Evolutionary conservation across 2,329 filamentous ascomycete species (phyloP), one percentile per base, ranked within the genome.

Genomic region (Penicillium sclerotigenum): DNA sequence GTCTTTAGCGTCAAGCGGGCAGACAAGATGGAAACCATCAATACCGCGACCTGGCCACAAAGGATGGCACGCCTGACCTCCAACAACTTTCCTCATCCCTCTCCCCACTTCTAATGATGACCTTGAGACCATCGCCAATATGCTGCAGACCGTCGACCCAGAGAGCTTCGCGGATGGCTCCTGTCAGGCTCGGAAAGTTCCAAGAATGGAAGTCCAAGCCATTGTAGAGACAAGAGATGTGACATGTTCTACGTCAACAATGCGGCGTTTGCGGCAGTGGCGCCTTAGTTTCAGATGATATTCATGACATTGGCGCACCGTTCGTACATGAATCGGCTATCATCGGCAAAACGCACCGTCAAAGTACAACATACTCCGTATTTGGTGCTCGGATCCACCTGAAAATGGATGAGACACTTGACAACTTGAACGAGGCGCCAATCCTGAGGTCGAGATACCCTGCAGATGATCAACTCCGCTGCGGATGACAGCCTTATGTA

Each of bases 201-300:
- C 33, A 34, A n/a, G 33, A 16, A 36, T n/a, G 33, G 16, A 36
- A 36, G 16, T n/a, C 33, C 16, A 9, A 36, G 16, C 33, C 8
- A n/a, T 18, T n/a, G 16, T 2, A 70, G 58, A 1, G 65, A 64
- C 22, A 65, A 13, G 20, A 61, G 18, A 0, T 6, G 3, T 4
- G 47, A 9, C 48, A 59, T 57, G 36, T 65, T 58, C 18, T 51
- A 58, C 2, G 59, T 62, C 16, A 68, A 54, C 65, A 66, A 70
- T 4, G 57, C 46, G 5, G 66, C 64, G 59, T 71, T 57, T 14
- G 20, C 45, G 45, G 45, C 16, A 4, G 31, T 26, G 13, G n/a
- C n/a, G 28, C 5, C 38, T n/a, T 42, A 62, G 54, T 18, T 68
- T 20, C 24, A 9, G 22, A 26, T 26, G 22, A 26, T 6, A 26